Evolutionary conservation across 1,284 basidiomycete species (phyloP).

Genomic region (Ganoderma meredithae): DNA sequence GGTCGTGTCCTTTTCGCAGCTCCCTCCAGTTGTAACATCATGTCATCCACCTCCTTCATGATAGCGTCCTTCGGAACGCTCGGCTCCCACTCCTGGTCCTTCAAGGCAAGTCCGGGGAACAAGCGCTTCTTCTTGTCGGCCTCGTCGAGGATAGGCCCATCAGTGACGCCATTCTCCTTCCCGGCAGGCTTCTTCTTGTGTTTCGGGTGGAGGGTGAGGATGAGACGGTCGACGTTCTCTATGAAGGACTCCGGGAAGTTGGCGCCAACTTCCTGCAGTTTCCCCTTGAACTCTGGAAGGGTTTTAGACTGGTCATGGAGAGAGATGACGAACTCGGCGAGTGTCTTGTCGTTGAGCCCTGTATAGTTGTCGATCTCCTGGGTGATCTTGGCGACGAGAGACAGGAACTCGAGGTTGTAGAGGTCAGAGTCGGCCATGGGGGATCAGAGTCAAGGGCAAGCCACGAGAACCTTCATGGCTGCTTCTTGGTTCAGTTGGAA

Average conservation of each 20-base stretch:
- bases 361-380: constrained; percentile 92
- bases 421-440: constrained; percentile 78
- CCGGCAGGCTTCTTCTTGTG: constrained; percentile 80
- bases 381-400: constrained; percentile 87
- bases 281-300: constrained; percentile 81
- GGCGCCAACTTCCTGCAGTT: constrained; percentile 84
- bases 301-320: constrained; percentile 88
- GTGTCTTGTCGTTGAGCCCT: constrained; percentile 86
- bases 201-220: constrained; percentile 95
- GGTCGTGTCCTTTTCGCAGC: constrained; percentile 66
- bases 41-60: constrained; percentile 84
- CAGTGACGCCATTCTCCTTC: constrained; percentile 45
- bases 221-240: constrained; percentile 93
- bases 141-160: constrained; percentile 56
- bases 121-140: constrained; percentile 82
- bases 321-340: constrained; percentile 95
- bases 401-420: constrained; percentile 91
- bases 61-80: constrained; percentile 61
- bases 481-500: background rate
- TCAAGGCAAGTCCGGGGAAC: constrained; percentile 92
- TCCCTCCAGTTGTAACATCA: constrained; percentile 82
- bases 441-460: constrained; percentile 15
- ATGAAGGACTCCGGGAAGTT: constrained; percentile 91
- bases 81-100: constrained; percentile 73
- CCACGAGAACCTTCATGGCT: background rate